These are phyloP conservation scores for Trichoderma atrobrunneum DNA, from an alignment of 2,329 filamentous ascomycete genomes.

Conservation along the genomic window DNA sequence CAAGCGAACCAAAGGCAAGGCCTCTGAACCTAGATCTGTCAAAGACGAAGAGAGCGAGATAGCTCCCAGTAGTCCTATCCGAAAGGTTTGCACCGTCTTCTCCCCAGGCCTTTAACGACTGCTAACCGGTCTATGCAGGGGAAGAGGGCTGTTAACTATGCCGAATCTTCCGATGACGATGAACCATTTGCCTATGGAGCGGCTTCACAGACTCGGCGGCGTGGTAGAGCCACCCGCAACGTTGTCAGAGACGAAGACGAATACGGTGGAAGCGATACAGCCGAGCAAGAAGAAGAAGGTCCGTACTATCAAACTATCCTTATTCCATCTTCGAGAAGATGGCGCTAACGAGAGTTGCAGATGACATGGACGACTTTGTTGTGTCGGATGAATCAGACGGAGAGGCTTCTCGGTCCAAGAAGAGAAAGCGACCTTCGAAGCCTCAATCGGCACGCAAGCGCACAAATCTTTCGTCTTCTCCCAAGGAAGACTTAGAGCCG, in stretches of 20 bases:
- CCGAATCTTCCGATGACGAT: constrained; percentile 79
- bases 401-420: constrained; percentile 56
- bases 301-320: constrained; percentile 12
- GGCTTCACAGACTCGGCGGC: constrained; percentile 39
- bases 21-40: background rate
- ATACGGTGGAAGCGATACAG: constrained; percentile 61
- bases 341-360: constrained; percentile 30
- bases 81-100: constrained; percentile 59
- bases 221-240: constrained; percentile 49
- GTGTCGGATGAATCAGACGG: constrained; percentile 84
- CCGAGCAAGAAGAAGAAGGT: constrained; percentile 62
- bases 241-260: constrained; percentile 67
- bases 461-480: constrained; percentile 49
- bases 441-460: constrained; percentile 58
- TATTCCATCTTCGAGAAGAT: background rate
- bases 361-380: constrained; percentile 83
- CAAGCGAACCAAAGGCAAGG: background rate
- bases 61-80: constrained; percentile 66
- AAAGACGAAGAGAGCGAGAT: constrained; percentile 33
- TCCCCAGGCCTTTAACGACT: too few species aligned
- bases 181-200: constrained; percentile 60
- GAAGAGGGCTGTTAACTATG: constrained; percentile 69
- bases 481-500: constrained; percentile 32
- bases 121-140: constrained; percentile 34
- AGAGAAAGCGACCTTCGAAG: constrained; percentile 68